phyloP scores from a whole-genome alignment of 2,329 filamentous ascomycete species.

The Hypocrella siamensis region DNA sequence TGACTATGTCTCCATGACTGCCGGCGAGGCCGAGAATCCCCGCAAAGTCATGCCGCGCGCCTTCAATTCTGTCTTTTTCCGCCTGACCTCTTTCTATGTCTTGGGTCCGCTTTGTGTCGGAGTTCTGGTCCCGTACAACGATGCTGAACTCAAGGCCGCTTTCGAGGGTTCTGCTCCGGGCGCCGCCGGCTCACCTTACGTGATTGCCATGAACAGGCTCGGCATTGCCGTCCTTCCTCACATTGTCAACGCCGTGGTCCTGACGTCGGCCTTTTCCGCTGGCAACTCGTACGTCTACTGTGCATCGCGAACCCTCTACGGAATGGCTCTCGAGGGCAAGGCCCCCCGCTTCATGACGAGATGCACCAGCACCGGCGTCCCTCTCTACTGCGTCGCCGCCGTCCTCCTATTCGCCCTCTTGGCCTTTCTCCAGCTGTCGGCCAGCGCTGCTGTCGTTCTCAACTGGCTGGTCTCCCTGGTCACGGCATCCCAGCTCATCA shows the following conservation, averaged over 20 bases:
- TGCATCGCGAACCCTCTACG: slow-evolving; percentile 52
- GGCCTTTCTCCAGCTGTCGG: slow-evolving; percentile 58
- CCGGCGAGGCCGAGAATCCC: slow-evolving; percentile 57
- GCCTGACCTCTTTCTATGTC: slow-evolving; percentile 60
- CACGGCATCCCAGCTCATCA: slow-evolving; percentile 61
- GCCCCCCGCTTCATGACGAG: slow-evolving; percentile 43
- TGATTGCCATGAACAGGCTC: slow-evolving; percentile 52
- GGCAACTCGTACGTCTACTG: slow-evolving; percentile 52
- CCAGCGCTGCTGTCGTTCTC: slow-evolving; percentile 49
- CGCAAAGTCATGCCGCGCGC: slow-evolving; percentile 55
- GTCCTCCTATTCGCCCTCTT: slow-evolving; percentile 55
- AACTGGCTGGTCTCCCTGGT: slow-evolving; percentile 55
- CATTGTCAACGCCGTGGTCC: slow-evolving; percentile 58
- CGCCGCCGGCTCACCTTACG: slow-evolving; percentile 53
- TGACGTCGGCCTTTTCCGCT: slow-evolving; percentile 51
- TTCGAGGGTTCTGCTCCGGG: slow-evolving; percentile 44
- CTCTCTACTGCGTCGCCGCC: slow-evolving; percentile 54
- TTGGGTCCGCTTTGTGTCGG: slow-evolving; percentile 58
- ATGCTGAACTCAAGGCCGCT: slow-evolving; percentile 42
- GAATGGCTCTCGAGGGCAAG: slow-evolving; percentile 52
- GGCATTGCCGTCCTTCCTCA: slow-evolving; percentile 48
- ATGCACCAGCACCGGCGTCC: slow-evolving; percentile 51
- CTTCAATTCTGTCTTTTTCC: slow-evolving; percentile 67
- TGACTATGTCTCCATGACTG: slow-evolving; percentile 53
- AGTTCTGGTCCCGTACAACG: slow-evolving; percentile 55